phyloP scores from a whole-genome alignment of 2,329 filamentous ascomycete genomes.

The Nothophaeocryptopus gaeumannii region DNA sequence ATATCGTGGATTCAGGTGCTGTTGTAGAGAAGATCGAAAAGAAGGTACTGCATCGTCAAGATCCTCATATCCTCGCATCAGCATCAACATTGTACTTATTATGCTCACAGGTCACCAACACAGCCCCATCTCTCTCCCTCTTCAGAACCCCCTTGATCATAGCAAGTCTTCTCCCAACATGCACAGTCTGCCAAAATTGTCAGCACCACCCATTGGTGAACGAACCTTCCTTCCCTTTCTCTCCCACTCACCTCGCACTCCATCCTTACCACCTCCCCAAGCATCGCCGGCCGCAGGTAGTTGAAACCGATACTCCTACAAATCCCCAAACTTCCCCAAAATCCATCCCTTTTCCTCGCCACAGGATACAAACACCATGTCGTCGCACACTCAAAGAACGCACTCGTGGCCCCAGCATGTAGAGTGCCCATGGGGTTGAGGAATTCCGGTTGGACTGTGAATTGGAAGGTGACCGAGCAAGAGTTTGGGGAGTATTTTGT shows the following conservation, averaged over 20 bases:
- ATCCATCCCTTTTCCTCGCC: slow-evolving; percentile 13
- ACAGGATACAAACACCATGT: slow-evolving; percentile 19
- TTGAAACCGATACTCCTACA: slow-evolving; percentile 22
- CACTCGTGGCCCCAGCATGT: slow-evolving; percentile 21
- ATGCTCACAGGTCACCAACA: slow-evolving; percentile 26
- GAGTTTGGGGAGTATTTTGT: slow-evolving; percentile 13
- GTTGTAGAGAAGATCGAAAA: too few relatives aligned
- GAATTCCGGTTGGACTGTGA: slow-evolving; percentile 23
- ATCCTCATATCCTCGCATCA: slow-evolving; percentile 20
- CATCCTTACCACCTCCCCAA: slow-evolving; percentile 23
- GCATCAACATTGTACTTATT: slow-evolving; percentile 28
- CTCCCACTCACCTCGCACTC: slow-evolving; percentile 24
- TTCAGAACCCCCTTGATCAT: slow-evolving; percentile 22
- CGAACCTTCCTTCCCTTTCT: too few relatives aligned
- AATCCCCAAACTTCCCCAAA: slow-evolving; percentile 21
- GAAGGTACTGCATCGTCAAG: not conserved
- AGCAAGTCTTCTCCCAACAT: slow-evolving; percentile 25
- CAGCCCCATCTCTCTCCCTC: slow-evolving; percentile 23
- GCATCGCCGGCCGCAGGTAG: slow-evolving; percentile 23
- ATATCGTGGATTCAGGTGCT: too few relatives aligned
- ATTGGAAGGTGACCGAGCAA: slow-evolving; percentile 18
- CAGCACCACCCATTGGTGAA: not conserved
- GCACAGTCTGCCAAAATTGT: slow-evolving; percentile 17
- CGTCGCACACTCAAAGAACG: slow-evolving; percentile 25
- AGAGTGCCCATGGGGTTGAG: slow-evolving; percentile 24